A percentile compares a stretch with the other conserved stretches of the same genome.
Evolutionary conservation across 1,139 yeast species (phyloP).

Genomic region (Waltiozyma sp.): DNA sequence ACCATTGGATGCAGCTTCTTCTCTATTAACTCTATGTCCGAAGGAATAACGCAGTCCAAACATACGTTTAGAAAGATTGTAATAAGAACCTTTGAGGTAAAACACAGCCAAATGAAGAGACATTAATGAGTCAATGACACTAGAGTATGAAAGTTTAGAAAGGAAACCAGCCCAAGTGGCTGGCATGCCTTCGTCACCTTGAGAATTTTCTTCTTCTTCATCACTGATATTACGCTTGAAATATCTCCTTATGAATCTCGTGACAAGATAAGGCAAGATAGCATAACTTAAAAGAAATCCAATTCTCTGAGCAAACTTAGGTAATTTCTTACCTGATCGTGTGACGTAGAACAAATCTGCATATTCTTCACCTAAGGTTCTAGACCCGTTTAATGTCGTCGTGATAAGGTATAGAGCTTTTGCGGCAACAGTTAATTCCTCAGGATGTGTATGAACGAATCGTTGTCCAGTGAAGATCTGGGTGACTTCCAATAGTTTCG

Average conservation of each 20-base stretch:
- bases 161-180: slow-evolving; percentile 6
- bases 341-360: slow-evolving; percentile 70
- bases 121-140: slow-evolving; percentile 38
- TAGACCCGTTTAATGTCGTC: slow-evolving; percentile 65
- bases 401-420: slow-evolving; percentile 52
- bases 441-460: slow-evolving; percentile 52
- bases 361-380: slow-evolving; percentile 91
- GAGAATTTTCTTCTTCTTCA: slow-evolving; percentile 9
- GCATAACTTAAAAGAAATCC: slow-evolving; percentile 47
- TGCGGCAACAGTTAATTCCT: slow-evolving; percentile 49
- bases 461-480: slow-evolving; percentile 55
- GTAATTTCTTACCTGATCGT: slow-evolving; percentile 39
- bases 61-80: slow-evolving; percentile 63
- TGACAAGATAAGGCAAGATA: slow-evolving; percentile 41
- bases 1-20: slow-evolving; percentile 31
- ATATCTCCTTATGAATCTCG: slow-evolving; percentile 18
- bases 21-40: slow-evolving; percentile 46
- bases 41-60: slow-evolving; percentile 73
- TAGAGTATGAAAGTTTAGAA: slow-evolving; percentile 24
- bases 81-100: slow-evolving; percentile 72
- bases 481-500: slow-evolving; percentile 46
- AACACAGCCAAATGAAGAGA: slow-evolving; percentile 72
- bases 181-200: slow-evolving; percentile 19
- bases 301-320: slow-evolving; percentile 33
- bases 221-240: slow-evolving; percentile 2